phyloP scores from a whole-genome alignment of 1,284 basidiomycete species.

The Xerocomus cyaneibrunnescens region DNA sequence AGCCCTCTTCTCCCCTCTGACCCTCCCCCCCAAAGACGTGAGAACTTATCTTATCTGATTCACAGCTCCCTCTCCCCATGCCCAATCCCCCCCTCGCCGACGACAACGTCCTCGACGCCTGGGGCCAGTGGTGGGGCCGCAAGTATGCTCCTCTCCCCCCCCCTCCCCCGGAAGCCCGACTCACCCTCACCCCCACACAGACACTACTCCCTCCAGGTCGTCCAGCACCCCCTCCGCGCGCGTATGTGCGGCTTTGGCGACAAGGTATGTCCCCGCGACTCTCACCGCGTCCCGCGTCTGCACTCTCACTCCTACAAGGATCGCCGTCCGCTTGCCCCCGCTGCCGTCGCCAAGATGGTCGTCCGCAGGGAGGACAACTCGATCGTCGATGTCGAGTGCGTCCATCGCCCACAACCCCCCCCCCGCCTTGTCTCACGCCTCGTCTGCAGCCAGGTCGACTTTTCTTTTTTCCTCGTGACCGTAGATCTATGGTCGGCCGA shows the following conservation, averaged over 20 bases:
- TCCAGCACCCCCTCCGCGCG: constrained; percentile 85
- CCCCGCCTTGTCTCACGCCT: constrained; percentile 18
- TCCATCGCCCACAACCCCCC: constrained; percentile 11
- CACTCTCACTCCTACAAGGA: constrained; percentile 52
- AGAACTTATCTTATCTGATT: constrained; percentile 14
- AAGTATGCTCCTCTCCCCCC: constrained; percentile 40
- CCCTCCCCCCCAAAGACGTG: constrained; percentile 16
- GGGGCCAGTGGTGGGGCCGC: constrained; percentile 60
- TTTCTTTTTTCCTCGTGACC: constrained; percentile 83
- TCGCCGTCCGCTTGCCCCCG: constrained; percentile 85
- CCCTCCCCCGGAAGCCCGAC: background rate
- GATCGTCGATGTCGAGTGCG: constrained; percentile 76
- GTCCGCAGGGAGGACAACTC: constrained; percentile 67
- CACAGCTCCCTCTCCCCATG: background rate
- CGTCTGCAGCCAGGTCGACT: constrained; percentile 70
- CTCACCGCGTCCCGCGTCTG: constrained; percentile 2
- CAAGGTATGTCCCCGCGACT: constrained; percentile 57
- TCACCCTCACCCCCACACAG: constrained; percentile 39
- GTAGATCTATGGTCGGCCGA: constrained; percentile 88
- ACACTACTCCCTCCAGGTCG: constrained; percentile 77
- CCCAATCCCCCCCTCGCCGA: background rate
- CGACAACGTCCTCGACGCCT: constrained; percentile 45
- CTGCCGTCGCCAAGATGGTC: constrained; percentile 81
- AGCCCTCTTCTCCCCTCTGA: too few relatives aligned
- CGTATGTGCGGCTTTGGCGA: constrained; percentile 95